Percentiles rank a stretch among this genome's conserved stretches.
Conservation (phyloP, 345 rosid genomes). For the Pelargonium nanum region DNA sequence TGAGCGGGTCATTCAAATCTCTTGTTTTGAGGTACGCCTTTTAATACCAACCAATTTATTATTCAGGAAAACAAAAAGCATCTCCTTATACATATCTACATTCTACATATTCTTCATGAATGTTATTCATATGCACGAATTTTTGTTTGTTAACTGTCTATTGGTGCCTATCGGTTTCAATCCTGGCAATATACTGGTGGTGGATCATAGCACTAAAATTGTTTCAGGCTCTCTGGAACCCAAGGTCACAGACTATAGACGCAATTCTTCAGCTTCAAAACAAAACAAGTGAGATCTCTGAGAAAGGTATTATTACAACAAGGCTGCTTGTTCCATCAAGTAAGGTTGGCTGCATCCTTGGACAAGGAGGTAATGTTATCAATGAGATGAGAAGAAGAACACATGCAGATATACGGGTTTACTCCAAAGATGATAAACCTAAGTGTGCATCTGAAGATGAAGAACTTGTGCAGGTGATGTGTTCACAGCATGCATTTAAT, state of each 20-base stretch:
- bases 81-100: constrained; percentile 3
- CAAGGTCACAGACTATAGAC: constrained; percentile 43
- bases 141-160: neutral
- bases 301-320: constrained; percentile 32
- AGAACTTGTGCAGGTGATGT: constrained; percentile 48
- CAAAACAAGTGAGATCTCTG: constrained; percentile 36
- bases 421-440: constrained; percentile 44
- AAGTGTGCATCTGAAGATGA: constrained; percentile 48
- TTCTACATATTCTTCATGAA: too few species aligned
- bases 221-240: constrained; percentile 32
- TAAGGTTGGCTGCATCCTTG: constrained; percentile 52
- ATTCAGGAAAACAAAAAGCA: neutral
- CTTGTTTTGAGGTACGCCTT: constrained; percentile 40
- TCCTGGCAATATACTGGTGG: constrained; percentile 3
- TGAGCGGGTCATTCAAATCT: constrained; percentile 42
- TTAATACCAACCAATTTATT: constrained; percentile 1
- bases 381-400: constrained; percentile 60
- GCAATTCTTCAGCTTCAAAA: constrained; percentile 49
- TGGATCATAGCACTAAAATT: constrained; percentile 20
- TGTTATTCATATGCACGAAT: neutral
- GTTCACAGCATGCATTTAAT: neutral
- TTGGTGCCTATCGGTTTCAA: neutral
- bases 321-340: constrained; percentile 50
- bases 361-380: constrained; percentile 54
- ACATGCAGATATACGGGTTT: constrained; percentile 46